Base-by-base conservation (phyloP, 345 rosid genomes). In the Sonneratia caseolaris region DNA sequence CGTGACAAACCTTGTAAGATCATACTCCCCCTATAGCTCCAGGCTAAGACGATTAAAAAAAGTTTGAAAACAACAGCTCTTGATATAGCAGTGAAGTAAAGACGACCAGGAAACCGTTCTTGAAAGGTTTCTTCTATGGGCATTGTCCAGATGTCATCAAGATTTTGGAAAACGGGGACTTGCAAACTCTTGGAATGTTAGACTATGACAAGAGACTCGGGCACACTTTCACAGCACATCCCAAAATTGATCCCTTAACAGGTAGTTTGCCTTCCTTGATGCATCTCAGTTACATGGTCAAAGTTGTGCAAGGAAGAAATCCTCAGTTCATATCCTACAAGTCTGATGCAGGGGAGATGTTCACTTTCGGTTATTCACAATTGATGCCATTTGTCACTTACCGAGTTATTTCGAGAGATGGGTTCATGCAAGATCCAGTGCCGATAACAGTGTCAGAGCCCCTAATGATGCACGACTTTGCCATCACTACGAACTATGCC, bases 221-320 rank as follows among this genome's bases (percentile, higher is more conserved):
- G 49, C 99, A 95, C 82, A 81, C 97, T 67, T 92, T 95, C 81
- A 87, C 93, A 75, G 99, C 99, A 70, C 99, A 92, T 81, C 99
- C 97, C 0, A 92, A 95, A 82, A 86, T 92, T 53, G 97, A 95
- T 73, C 97, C 97, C 24, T 70, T 83, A 73, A 91, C 99, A 7
- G 97, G 99, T 95, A 84, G 75, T 47, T 47, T 0, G 14, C 14
- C 13, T 47, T 13, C 15, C 51, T 8, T 47, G 51, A 13, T 47
- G 2, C 51, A 47, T 47, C 51, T 0, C 51, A 47, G 15, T 42
- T 42, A 42, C 45, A 1, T 42, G 45, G 5, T 47, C 15, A 9
- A 47, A 47, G 51, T 47, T 47, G 15, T 47, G 13, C 14, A 47
- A 9, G 51, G 51, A 47, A 8, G 13, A 47, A 9, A 9, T 47